Conservation (phyloP, 2,329 filamentous ascomycete genomes). For the Fusarium secorum region DNA sequence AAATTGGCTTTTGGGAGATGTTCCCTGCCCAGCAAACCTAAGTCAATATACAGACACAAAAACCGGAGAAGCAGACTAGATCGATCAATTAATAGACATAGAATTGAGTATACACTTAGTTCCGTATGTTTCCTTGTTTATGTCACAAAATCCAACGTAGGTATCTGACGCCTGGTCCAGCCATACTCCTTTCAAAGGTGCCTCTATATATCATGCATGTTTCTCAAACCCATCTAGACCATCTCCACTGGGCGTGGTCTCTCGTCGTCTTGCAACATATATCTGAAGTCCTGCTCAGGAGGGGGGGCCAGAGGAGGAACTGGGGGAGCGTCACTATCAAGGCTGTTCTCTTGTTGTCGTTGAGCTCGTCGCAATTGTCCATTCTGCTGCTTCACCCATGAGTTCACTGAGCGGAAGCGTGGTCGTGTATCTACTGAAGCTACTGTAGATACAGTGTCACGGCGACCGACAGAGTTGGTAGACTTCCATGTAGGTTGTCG, state of each 20-base stretch:
- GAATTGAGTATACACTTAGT: conserved; percentile 28
- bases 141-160: conserved; percentile 2
- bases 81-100: conserved; percentile 30
- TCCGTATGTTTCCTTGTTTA: conserved; percentile 16
- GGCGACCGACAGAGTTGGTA: conserved; percentile 35
- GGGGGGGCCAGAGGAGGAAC: conserved; percentile 52
- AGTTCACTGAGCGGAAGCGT: conserved; percentile 65
- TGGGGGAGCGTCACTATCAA: conserved; percentile 47
- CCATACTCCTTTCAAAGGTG: conserved; percentile 21
- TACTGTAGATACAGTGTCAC: conserved; percentile 62
- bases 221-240: conserved; percentile 8
- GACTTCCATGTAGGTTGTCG: conserved; percentile 29
- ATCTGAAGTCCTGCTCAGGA: conserved; percentile 55
- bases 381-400: conserved; percentile 72
- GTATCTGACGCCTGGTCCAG: conserved; percentile 4
- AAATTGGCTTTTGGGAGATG: conserved; percentile 65
- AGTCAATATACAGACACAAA: background rate
- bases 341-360: conserved; percentile 43
- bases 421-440: conserved; percentile 62
- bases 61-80: background rate
- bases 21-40: conserved; percentile 49
- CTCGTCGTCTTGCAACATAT: conserved; percentile 62
- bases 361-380: conserved; percentile 60
- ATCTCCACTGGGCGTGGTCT: conserved; percentile 53
- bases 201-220: background rate